Evolutionary conservation across 192 early-diverging fungal species (phyloP).

Genomic region (Coemansia sp.): DNA sequence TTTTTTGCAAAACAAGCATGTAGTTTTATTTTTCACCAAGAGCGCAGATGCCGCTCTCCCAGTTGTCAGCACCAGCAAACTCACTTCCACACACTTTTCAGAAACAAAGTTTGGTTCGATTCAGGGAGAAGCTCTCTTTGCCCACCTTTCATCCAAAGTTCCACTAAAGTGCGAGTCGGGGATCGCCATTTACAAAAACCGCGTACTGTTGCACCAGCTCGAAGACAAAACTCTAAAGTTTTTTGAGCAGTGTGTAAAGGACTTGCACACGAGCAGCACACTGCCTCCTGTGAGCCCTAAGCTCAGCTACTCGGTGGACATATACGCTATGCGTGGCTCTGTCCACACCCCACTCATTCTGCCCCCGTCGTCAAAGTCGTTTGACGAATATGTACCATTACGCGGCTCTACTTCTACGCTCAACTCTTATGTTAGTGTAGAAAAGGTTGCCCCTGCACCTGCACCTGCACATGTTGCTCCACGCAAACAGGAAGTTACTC

Average conservation of each 20-base stretch:
- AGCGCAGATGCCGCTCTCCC: neutral
- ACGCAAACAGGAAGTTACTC: too few relatives aligned
- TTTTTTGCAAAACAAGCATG: neutral
- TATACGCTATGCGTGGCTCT: neutral
- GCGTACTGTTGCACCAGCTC: neutral
- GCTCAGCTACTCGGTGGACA: neutral
- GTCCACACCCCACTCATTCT: neutral
- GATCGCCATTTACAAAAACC: neutral
- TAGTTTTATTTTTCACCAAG: slow-evolving; percentile 2
- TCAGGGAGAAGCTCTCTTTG: neutral
- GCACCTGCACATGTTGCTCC: neutral
- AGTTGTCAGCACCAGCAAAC: neutral
- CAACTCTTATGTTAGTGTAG: neutral
- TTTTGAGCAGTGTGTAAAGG: neutral
- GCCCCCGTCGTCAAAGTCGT: neutral
- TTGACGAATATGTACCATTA: neutral
- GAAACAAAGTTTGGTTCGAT: neutral
- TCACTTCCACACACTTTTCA: neutral
- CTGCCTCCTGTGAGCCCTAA: neutral
- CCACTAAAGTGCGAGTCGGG: neutral
- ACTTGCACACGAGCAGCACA: neutral
- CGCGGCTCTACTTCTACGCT: neutral
- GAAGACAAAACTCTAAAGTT: neutral
- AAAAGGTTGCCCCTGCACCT: neutral
- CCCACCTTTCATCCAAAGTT: neutral